phyloP scores from a whole-genome alignment of 1,284 basidiomycete genomes.

The Cutaneotrichosporon sp. region DNA sequence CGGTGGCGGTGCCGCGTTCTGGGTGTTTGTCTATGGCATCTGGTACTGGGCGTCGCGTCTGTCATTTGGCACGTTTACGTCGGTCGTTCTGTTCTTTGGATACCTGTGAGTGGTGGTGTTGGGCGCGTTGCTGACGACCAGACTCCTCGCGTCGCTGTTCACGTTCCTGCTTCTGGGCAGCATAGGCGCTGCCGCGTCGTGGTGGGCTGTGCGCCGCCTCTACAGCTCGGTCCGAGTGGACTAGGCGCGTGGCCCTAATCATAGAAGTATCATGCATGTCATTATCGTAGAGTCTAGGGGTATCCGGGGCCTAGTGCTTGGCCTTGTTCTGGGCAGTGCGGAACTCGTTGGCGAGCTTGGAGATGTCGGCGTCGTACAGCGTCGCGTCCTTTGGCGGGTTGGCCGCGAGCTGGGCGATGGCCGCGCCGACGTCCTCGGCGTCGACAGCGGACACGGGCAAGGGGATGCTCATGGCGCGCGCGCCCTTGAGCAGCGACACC shows the following conservation, averaged over 20 bases:
- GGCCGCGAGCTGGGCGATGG: constrained; percentile 38
- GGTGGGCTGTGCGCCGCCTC: constrained; percentile 74
- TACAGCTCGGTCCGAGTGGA: constrained; percentile 61
- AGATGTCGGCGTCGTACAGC: constrained; percentile 27
- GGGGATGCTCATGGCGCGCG: constrained; percentile 23
- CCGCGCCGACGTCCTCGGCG: constrained; percentile 31
- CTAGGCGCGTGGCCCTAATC: constrained; percentile 22
- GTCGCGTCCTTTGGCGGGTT: constrained; percentile 21
- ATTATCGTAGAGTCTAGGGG: constrained; percentile 2
- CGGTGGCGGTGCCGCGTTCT: constrained; percentile 90
- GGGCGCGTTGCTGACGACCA: constrained; percentile 11
- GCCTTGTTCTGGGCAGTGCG: constrained; percentile 8
- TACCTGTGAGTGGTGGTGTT: constrained; percentile 57
- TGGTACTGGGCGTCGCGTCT: constrained; percentile 80
- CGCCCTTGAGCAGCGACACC: constrained; percentile 14
- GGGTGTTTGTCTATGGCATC: constrained; percentile 71
- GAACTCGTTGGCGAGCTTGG: constrained; percentile 27
- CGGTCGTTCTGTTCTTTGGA: constrained; percentile 81
- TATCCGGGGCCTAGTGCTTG: neutral
- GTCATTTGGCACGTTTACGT: constrained; percentile 75
- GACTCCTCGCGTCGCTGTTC: constrained; percentile 67
- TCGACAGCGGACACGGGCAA: constrained; percentile 21
- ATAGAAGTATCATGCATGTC: constrained; percentile 9
- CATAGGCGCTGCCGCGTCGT: constrained; percentile 81
- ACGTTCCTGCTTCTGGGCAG: constrained; percentile 83